Evolutionary conservation across 805 yeast genomes (phyloP).

Genomic region (Candida maltosa): DNA sequence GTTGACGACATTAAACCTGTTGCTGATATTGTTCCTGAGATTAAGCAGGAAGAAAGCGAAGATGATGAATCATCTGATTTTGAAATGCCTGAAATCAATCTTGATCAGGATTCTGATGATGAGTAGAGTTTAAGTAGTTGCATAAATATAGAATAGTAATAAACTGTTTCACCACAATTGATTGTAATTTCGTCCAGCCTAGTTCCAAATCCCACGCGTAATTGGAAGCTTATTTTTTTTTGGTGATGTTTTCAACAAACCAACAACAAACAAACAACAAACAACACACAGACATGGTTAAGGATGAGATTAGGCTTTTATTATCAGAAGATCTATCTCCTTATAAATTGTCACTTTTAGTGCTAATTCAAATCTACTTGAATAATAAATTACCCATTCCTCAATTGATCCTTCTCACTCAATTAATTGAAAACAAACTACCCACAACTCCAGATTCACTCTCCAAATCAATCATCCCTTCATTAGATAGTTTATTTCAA

Average conservation of each 20-base stretch:
- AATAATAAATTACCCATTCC: constrained; percentile 15
- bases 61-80: constrained; percentile 42
- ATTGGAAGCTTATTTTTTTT: background rate
- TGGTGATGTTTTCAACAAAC: no score
- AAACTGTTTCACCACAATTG: no score
- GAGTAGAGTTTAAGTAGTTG: constrained; percentile 13
- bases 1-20: constrained; percentile 10
- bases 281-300: no score
- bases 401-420: constrained; percentile 40
- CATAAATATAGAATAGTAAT: constrained; percentile 1
- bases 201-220: no score
- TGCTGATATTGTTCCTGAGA: background rate
- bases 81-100: constrained; percentile 47
- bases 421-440: constrained; percentile 34
- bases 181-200: no score
- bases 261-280: no score
- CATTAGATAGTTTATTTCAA: constrained; percentile 24
- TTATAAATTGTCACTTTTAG: constrained; percentile 48
- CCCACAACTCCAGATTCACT: background rate
- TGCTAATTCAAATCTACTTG: constrained; percentile 31
- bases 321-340: constrained; percentile 48
- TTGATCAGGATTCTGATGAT: constrained; percentile 43
- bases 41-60: constrained; percentile 9
- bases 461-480: constrained; percentile 22
- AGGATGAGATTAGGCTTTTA: constrained; percentile 16